Evolutionary conservation across 192 early-diverging fungal species (phyloP), one percentile per base, ranked within the genome.

Genomic region (Coemansia reversa): DNA sequence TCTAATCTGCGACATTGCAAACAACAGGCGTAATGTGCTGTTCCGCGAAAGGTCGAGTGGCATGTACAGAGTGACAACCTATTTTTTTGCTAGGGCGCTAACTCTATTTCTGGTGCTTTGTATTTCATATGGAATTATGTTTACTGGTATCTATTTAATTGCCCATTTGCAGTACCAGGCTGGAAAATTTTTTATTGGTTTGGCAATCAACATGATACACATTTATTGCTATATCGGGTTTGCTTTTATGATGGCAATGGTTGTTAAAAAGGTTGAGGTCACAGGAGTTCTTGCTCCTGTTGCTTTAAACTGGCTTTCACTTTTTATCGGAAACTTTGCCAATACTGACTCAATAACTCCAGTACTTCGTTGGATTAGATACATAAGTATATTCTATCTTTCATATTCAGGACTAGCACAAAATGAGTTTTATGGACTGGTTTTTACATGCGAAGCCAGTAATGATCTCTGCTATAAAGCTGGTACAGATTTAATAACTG

Each of bases 41-140:
- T 29, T 76, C 32, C 83, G 86, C n/a, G 89, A 91, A 73, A 69
- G 88, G 0, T 83, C 85, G 9, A 61, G 74, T 23, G 83, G 86
- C 1, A 76, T 82, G 7, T 91, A 89, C 82, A 63, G 89, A 7
- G 3, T 27, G 27, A 27, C 27, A 27, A 27, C 27, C 27, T 27
- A 27, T 27, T 27, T 27, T 27, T 27, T 87, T 62, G 81, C 87
- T 27, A 86, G 86, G 58, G 62, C 86, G 24, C 56, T 88, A 5
- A 78, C 76, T 48, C 70, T 81, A 20, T 68, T 81, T 54, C 75
- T 69, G 18, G 52, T 77, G 35, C 61, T 65, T n/a, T 64, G 63
- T 7, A 14, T 66, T 22, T 61, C 75, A 24, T 63, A 55, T 45
- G 52, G 51, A 6, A 54, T 77, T 29, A 66, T 77, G 65, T 68